Conservation (phyloP, 176 grass and related monocot species). For the Guadua angustifolia region DNA sequence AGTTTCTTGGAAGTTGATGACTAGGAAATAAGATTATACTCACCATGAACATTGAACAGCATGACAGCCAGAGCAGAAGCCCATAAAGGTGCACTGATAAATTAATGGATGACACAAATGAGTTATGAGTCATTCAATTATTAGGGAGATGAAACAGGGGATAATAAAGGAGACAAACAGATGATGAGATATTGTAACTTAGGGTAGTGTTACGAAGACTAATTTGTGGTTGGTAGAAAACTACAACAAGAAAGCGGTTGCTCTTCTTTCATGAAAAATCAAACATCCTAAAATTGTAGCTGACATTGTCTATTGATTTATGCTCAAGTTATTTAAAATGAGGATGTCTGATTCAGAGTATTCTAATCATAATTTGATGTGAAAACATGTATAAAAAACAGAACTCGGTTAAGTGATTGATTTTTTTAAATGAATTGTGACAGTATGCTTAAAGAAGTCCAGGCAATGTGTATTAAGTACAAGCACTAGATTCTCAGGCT, state of each 20-base stretch:
- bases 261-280: neutral
- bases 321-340: neutral
- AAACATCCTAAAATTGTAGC: neutral
- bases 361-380: neutral
- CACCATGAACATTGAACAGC: constrained; percentile 86
- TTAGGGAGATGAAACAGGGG: constrained; percentile 17
- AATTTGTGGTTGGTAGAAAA: neutral
- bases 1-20: constrained; percentile 10
- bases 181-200: neutral
- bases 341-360: neutral
- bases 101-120: constrained; percentile 28
- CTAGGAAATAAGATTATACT: constrained; percentile 39
- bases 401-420: neutral
- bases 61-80: constrained; percentile 69
- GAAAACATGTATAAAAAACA: neutral
- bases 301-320: neutral
- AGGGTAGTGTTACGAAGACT: neutral
- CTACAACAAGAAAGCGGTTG: neutral
- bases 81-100: constrained; percentile 78
- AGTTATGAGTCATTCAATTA: constrained; percentile 31
- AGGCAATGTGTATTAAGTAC: neutral
- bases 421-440: neutral
- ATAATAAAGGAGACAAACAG: constrained; percentile 8
- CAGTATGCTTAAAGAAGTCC: too few relatives aligned
- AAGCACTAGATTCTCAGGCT: neutral